Conservation (phyloP, 371 early-diverging fungal species). For the Synchytrium microbalum region DNA sequence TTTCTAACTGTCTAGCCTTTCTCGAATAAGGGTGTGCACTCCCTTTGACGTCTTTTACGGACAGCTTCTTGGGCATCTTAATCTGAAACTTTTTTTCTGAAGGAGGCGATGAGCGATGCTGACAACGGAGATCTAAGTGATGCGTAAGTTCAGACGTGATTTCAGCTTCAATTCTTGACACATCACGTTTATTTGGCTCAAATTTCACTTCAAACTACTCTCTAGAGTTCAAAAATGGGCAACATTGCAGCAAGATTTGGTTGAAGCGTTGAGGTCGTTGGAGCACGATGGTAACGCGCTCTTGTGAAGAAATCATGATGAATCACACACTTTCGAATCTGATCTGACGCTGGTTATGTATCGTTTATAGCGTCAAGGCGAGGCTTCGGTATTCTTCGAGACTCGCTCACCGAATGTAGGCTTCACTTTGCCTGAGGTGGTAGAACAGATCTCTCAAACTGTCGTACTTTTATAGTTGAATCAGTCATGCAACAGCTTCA, state of each 20-base stretch:
- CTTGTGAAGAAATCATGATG: not conserved
- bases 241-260: not conserved
- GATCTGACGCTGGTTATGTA: not conserved
- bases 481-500: too few relatives aligned
- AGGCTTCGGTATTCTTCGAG: not conserved
- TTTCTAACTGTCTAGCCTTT: not conserved
- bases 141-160: too few relatives aligned
- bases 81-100: not conserved
- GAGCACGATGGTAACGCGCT: not conserved
- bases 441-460: too few relatives aligned
- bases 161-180: not conserved
- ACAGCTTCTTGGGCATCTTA: not conserved
- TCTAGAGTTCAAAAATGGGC: not conserved
- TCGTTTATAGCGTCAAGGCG: not conserved
- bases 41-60: not conserved
- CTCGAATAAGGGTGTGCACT: not conserved
- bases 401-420: not conserved
- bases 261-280: not conserved
- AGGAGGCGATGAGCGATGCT: too few relatives aligned
- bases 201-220: too few relatives aligned
- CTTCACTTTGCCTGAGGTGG: too few relatives aligned
- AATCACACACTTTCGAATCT: too few relatives aligned
- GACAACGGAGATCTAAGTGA: too few relatives aligned
- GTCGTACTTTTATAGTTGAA: too few relatives aligned
- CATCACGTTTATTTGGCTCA: not conserved